A percentile compares a stretch with the other conserved stretches of the same genome.
Conservation (phyloP, 345 rosid species). For the Ailanthus altissimus region DNA sequence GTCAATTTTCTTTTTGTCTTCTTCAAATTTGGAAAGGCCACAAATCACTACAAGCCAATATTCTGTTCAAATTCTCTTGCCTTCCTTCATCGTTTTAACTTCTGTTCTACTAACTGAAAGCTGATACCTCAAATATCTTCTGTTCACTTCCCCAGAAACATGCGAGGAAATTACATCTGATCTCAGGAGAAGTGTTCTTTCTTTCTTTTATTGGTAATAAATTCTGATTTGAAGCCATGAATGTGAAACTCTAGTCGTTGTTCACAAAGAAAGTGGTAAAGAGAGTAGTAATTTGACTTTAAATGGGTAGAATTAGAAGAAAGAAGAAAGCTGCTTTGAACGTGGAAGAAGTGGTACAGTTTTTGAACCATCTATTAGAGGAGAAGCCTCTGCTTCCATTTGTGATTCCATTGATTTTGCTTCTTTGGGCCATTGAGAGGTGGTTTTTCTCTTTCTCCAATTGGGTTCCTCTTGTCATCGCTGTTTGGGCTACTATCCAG, state of each 20-base stretch:
- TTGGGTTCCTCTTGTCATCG: slow-evolving; percentile 86
- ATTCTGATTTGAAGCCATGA: neutral
- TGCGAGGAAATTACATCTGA: neutral
- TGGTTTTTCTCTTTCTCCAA: slow-evolving; percentile 86
- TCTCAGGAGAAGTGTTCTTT: neutral
- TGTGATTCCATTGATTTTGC: slow-evolving; percentile 58
- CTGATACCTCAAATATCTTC: neutral
- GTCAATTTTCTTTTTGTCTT: neutral
- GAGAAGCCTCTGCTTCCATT: slow-evolving; percentile 66
- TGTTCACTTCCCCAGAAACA: neutral
- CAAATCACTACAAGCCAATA: neutral
- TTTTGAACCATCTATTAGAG: slow-evolving; percentile 49
- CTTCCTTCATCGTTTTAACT: neutral
- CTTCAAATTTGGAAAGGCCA: neutral
- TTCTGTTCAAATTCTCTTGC: neutral
- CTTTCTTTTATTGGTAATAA: neutral
- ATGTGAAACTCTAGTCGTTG: neutral
- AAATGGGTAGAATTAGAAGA: slow-evolving; percentile 50
- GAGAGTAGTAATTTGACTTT: neutral
- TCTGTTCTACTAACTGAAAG: neutral
- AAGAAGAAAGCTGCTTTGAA: slow-evolving; percentile 35
- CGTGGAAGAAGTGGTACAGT: slow-evolving; percentile 49
- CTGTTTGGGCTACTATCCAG: slow-evolving; percentile 94
- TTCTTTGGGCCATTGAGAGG: slow-evolving; percentile 81
- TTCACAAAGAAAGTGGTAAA: neutral